A percentile compares a stretch with the other conserved stretches of the same genome.
phyloP scores from a whole-genome alignment of 805 yeast genomes.

The Schwanniomyces yamadae region DNA sequence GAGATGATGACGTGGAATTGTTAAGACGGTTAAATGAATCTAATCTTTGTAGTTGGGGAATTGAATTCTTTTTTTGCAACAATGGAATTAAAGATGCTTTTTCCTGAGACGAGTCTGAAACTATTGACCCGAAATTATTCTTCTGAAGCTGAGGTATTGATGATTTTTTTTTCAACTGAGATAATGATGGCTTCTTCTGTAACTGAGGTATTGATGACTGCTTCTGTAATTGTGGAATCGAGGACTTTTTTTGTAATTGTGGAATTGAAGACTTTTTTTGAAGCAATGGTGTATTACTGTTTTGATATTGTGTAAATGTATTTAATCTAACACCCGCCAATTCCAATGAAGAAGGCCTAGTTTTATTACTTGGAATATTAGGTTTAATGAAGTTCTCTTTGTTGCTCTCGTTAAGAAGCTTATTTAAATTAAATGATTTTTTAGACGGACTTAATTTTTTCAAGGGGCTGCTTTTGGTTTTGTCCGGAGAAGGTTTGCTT shows the following conservation, averaged over 20 bases:
- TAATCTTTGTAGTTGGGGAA: slow-evolving; percentile 16
- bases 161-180: slow-evolving; percentile 14
- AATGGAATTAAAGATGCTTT: slow-evolving; percentile 14
- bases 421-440: slow-evolving; percentile 3
- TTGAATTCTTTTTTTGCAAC: slow-evolving; percentile 19
- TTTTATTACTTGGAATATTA: slow-evolving; percentile 21
- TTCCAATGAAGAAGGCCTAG: slow-evolving; percentile 31
- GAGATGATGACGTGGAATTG: slow-evolving; percentile 14
- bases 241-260: slow-evolving; percentile 10
- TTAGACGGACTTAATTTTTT: slow-evolving; percentile 7
- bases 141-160: slow-evolving; percentile 12
- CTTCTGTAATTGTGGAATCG: slow-evolving; percentile 13
- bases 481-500: neutral
- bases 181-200: slow-evolving; percentile 17
- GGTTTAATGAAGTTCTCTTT: slow-evolving; percentile 18
- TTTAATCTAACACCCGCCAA: slow-evolving; percentile 32
- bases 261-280: slow-evolving; percentile 16
- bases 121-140: slow-evolving; percentile 5
- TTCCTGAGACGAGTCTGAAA: slow-evolving; percentile 10
- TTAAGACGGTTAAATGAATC: slow-evolving; percentile 13
- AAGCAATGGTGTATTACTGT: slow-evolving; percentile 7
- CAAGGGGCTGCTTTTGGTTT: slow-evolving; percentile 1
- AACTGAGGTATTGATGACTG: slow-evolving; percentile 14
- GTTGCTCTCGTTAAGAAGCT: neutral
- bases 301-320: slow-evolving; percentile 5